Evolutionary conservation across 495 filamentous ascomycete species (phyloP), one percentile per base, ranked within the genome.

Genomic region (Pseudotulostoma volvatum): DNA sequence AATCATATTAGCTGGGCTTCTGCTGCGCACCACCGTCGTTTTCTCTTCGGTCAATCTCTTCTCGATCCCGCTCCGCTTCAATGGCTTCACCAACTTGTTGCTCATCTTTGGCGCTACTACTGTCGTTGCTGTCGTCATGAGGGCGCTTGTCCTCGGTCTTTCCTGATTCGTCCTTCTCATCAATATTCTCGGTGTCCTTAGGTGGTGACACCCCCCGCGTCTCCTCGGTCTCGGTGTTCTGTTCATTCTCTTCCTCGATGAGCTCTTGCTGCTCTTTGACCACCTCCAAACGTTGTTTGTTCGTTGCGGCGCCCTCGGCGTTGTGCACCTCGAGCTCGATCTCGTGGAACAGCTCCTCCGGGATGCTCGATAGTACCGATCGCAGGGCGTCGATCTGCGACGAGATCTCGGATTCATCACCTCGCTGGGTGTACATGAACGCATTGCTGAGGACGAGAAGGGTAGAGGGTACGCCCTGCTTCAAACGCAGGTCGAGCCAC

Each of bases 281-380:
- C 5, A 99, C 90, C 68, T 99, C 90, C n/a, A 99, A 75, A 52
- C 90, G 80, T 64, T 99, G 90, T 68, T 87, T 93, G 71, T 99
- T 99, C 39, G 92, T 99, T 36, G 90, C 92, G 8, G 87, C 90
- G 40, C 90, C 90, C 64, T 99, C 90, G 34, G 86, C 84, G 41
- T 79, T 92, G 67, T 96, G 84, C 18, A 96, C 87, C 66, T 96
- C 92, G 20, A 99, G 79, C 59, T 99, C 90, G 44, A 96, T 95
- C 63, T 99, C 90, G 66, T 99, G 90, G 79, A 90, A 96, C 30
- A 99, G 74, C 57, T 99, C 90, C 61, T 99, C 90, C 3, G 90
- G 90, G 43, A 99, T 96, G 35, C 79, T 84, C 18, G 81, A 85
- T 20, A 99, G 69, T 11, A 99, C 90, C 14, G 83, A 78, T 35